A percentile compares a stretch with the other conserved stretches of the same genome.
phyloP scores from a whole-genome alignment of 805 yeast species.

The Starmerella asiatica region DNA sequence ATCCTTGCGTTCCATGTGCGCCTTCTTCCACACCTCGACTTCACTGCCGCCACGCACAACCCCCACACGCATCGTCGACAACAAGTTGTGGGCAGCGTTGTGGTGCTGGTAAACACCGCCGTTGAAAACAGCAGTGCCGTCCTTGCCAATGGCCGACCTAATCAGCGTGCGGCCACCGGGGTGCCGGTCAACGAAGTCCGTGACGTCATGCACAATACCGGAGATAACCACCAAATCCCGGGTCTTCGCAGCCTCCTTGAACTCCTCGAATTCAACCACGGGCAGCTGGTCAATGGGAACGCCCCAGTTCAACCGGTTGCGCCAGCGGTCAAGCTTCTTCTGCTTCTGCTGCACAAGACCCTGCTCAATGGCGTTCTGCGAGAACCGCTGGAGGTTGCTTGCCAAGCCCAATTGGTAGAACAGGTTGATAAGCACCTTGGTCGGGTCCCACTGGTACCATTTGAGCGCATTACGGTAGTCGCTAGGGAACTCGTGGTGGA shows the following conservation, averaged over 20 bases:
- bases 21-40: constrained; percentile 69
- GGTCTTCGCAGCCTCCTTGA: constrained; percentile 37
- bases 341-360: constrained; percentile 74
- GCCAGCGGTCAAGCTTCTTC: constrained; percentile 58
- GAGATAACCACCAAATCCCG: constrained; percentile 66
- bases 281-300: constrained; percentile 83
- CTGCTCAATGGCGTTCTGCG: constrained; percentile 50
- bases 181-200: constrained; percentile 81
- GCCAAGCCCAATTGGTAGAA: constrained; percentile 45
- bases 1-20: constrained; percentile 50
- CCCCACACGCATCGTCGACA: constrained; percentile 90
- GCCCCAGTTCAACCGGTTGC: constrained; percentile 82
- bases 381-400: constrained; percentile 41
- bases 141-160: constrained; percentile 73
- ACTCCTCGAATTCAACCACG: constrained; percentile 43
- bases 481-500: constrained; percentile 89
- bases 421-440: constrained; percentile 56
- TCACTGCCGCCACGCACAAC: constrained; percentile 70
- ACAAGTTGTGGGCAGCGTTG: constrained; percentile 79
- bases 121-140: constrained; percentile 85
- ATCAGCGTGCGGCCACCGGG: constrained; percentile 85
- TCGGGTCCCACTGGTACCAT: constrained; percentile 73
- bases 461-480: constrained; percentile 69
- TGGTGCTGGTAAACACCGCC: constrained; percentile 92
- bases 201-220: constrained; percentile 85